These are phyloP conservation scores for Schizophyllum commune DNA, from an alignment of 1,284 basidiomycete species.

Conservation along the genomic window DNA sequence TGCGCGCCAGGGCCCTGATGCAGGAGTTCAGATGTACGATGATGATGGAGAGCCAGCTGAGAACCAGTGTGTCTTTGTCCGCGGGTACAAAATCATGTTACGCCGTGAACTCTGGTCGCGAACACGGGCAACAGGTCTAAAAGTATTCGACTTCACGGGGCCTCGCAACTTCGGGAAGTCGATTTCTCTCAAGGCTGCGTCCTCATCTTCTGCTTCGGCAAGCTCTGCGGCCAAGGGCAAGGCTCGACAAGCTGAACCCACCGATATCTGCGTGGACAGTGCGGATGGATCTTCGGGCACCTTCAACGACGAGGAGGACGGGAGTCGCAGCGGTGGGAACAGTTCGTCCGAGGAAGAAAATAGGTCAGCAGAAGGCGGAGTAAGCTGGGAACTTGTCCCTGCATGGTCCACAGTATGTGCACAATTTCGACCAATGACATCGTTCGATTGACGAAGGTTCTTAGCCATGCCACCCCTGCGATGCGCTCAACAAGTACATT, in stretches of 20 bases:
- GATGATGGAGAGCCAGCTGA: neutral
- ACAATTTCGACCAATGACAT: neutral
- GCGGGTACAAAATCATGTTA: neutral
- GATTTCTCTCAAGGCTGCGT: neutral
- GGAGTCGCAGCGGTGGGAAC: too few relatives aligned
- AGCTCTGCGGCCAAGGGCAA: too few relatives aligned
- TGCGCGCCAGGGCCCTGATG: neutral
- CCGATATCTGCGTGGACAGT: too few relatives aligned
- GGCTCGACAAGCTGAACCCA: too few relatives aligned
- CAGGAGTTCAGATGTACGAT: neutral
- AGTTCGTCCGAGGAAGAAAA: too few relatives aligned
- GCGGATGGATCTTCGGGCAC: too few relatives aligned
- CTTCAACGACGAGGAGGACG: too few relatives aligned
- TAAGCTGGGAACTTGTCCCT: too few relatives aligned
- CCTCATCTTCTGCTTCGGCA: too few relatives aligned
- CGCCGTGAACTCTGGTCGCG: neutral
- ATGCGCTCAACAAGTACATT: constrained; percentile 1
- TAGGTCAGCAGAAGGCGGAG: too few relatives aligned
- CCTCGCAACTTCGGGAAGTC: neutral
- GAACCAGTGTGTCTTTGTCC: constrained; percentile 4
- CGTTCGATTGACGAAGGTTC: neutral
- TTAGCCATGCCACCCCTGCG: neutral
- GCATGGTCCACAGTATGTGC: neutral
- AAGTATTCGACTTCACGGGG: neutral
- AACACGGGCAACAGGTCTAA: neutral